A percentile compares a stretch with the other conserved stretches of the same genome.
These are phyloP conservation scores for Colletotrichum orchidophilum DNA, from an alignment of 2,329 filamentous ascomycete genomes.

Conservation along the genomic window DNA sequence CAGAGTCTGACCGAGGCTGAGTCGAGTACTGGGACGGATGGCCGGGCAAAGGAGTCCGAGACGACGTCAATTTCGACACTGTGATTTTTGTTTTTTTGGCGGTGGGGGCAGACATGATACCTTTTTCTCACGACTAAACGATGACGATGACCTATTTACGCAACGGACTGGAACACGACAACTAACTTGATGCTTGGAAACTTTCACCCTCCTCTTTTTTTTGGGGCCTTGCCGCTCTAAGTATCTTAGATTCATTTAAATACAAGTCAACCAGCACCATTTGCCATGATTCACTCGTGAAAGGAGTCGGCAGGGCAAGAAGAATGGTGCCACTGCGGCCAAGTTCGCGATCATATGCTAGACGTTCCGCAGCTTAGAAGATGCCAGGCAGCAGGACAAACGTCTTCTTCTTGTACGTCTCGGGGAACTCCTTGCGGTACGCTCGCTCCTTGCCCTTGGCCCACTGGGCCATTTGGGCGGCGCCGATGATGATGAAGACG, in stretches of 20 bases:
- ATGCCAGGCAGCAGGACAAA: conserved; percentile 84
- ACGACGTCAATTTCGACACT: conserved; percentile 48
- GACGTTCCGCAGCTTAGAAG: conserved; percentile 56
- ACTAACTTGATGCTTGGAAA: background rate
- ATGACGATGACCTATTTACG: conserved; percentile 18
- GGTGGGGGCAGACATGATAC: conserved; percentile 35
- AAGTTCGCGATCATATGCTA: background rate
- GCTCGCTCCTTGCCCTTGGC: conserved; percentile 90
- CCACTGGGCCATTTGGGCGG: conserved; percentile 86
- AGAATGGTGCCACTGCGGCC: no score
- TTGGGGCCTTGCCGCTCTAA: background rate
- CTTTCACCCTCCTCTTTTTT: background rate
- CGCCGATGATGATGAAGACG: conserved; percentile 79
- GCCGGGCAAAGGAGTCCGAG: conserved; percentile 46
- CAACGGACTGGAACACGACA: background rate
- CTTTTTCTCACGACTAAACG: conserved; percentile 15
- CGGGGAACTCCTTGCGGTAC: conserved; percentile 90
- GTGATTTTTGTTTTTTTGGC: background rate
- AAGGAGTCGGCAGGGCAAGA: background rate
- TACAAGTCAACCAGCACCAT: background rate
- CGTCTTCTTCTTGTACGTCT: conserved; percentile 95
- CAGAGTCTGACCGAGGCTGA: conserved; percentile 48
- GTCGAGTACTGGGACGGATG: conserved; percentile 46
- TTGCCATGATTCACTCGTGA: background rate
- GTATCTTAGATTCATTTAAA: background rate